Evolutionary conservation across 2,329 filamentous ascomycete species (phyloP).

Genomic region (Xylaria sp.): DNA sequence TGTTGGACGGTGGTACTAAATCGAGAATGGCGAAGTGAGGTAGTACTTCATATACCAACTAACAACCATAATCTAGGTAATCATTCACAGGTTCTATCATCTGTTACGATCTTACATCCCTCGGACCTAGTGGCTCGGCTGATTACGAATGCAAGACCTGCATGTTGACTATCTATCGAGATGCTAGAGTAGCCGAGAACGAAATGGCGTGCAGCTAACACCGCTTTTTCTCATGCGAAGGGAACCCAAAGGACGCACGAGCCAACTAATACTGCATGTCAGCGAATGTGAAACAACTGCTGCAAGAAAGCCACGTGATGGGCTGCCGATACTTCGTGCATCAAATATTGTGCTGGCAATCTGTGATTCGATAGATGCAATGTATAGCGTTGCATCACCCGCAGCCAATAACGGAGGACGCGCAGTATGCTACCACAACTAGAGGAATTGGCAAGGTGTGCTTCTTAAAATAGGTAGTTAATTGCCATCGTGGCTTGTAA

Average conservation of each 20-base stretch:
- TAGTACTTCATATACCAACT: background rate
- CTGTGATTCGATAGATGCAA: constrained; percentile 31
- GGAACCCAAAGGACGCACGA: constrained; percentile 26
- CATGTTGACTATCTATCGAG: constrained; percentile 9
- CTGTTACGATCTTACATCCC: background rate
- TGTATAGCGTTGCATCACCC: constrained; percentile 27
- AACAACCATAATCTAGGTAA: background rate
- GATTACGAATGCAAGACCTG: constrained; percentile 10
- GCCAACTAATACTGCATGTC: constrained; percentile 45
- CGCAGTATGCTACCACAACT: constrained; percentile 5
- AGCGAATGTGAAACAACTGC: constrained; percentile 47
- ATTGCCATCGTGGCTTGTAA: background rate
- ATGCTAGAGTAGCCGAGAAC: constrained; percentile 25
- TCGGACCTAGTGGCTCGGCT: constrained; percentile 9
- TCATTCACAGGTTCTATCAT: background rate
- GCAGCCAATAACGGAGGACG: constrained; percentile 12
- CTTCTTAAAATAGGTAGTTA: constrained; percentile 22
- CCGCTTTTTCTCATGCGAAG: constrained; percentile 31
- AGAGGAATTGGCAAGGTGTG: background rate
- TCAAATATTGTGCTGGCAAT: constrained; percentile 34
- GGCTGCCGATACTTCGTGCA: constrained; percentile 41
- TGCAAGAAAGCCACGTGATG: constrained; percentile 45
- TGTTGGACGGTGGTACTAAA: background rate
- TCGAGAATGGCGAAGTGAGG: background rate
- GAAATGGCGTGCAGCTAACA: constrained; percentile 39